Conservation (phyloP, 805 yeast genomes). For the Cyberlindnera mycetangii region DNA sequence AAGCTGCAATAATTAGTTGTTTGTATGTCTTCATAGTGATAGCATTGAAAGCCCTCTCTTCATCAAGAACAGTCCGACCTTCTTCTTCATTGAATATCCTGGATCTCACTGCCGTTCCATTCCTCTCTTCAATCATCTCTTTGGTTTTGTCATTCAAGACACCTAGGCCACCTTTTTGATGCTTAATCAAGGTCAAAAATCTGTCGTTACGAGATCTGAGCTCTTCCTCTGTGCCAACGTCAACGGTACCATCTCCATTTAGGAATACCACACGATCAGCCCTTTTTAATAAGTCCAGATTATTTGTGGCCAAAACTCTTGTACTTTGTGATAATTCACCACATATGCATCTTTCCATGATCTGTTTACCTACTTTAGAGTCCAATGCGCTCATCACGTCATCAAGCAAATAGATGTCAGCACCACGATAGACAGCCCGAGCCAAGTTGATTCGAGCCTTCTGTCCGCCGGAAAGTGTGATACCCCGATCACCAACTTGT, state of each 20-base stretch:
- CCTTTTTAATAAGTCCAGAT: constrained; percentile 58
- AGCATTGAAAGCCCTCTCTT: constrained; percentile 37
- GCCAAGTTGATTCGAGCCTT: constrained; percentile 63
- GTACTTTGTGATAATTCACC: constrained; percentile 57
- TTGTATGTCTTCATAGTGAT: constrained; percentile 34
- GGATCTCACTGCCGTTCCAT: background rate
- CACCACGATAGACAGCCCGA: constrained; percentile 60
- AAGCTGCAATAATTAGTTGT: constrained; percentile 35
- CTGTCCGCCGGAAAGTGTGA: constrained; percentile 75
- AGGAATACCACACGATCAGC: constrained; percentile 71
- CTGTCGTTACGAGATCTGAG: constrained; percentile 41
- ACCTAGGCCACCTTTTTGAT: constrained; percentile 11
- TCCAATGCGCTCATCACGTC: constrained; percentile 72
- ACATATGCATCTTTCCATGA: constrained; percentile 60
- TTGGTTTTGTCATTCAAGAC: constrained; percentile 1
- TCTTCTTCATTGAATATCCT: constrained; percentile 14
- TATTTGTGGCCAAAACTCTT: constrained; percentile 84
- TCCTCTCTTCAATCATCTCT: background rate
- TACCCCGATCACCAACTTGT: constrained; percentile 81
- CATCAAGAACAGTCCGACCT: constrained; percentile 25
- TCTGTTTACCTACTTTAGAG: constrained; percentile 73
- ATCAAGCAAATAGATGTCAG: constrained; percentile 57
- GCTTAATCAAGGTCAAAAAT: constrained; percentile 50
- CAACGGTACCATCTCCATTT: constrained; percentile 56
- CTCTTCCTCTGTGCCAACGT: constrained; percentile 57